Evolutionary conservation across 805 yeast genomes (phyloP), one percentile per base, ranked within the genome.

Genomic region (Lachancea cidri): DNA sequence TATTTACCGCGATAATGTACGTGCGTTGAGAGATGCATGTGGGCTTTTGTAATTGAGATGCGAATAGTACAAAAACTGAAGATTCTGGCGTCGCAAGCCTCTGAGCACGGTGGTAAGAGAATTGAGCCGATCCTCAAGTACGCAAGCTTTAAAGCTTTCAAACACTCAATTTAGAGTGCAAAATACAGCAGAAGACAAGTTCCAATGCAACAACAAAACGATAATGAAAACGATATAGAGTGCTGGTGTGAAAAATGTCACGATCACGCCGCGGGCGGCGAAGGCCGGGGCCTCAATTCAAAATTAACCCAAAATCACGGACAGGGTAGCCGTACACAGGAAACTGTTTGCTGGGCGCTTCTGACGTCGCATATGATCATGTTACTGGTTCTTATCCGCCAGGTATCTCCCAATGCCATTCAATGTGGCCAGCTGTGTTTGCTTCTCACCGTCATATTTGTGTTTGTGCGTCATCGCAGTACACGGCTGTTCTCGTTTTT

Each of bases 401-500:
- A 17, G 18, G 22, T n/a, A 6, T 8, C 31, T 6, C 32, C 39
- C 22, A 16, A 29, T 15, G 22, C 17, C 20, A 30, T 34, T n/a
- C 34, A 19, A 5, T 17, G 30, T 17, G 39, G 38, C 29, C 35
- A 29, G 4, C n/a, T 35, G 4, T 39, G 43, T 17, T 19, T 39
- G 24, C 33, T 39, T 8, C 38, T 39, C n/a, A 35, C 39, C 4
- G 35, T 35, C 11, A 30, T 39, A 5, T 39, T 39, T 27, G 38
- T 39, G 35, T 29, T 36, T 16, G 39, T 35, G 18, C 38, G 43
- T n/a, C 35, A 30, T 24, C 43, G 31, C 39, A 33, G 8, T 31
- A 35, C 43, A 19, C 38, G 43, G 25, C 27, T 39, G 17, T 39
- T 39, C 36, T 25, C 35, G 19, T 9, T 39, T 35, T 31, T 34